A percentile compares a stretch with the other conserved stretches of the same genome.
Evolutionary conservation across 345 rosid species (phyloP).

Genomic region (Noccaea bulbosa): DNA sequence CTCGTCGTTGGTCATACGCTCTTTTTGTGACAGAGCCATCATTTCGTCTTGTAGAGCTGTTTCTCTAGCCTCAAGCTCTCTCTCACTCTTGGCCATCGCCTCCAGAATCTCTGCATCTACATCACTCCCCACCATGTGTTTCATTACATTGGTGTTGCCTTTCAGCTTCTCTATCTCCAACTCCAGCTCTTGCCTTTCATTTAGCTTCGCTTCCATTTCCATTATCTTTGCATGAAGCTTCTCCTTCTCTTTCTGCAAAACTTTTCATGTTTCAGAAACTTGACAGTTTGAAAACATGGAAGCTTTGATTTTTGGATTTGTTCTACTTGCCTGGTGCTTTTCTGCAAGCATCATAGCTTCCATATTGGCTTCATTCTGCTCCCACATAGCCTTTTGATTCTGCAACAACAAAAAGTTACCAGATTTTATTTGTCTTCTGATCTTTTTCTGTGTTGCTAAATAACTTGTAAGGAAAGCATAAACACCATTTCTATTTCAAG

Average conservation of each 20-base stretch:
- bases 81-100: slow-evolving; percentile 47
- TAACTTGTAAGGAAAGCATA: not conserved
- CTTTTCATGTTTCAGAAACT: slow-evolving; percentile 10
- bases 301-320: not conserved
- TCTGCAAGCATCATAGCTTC: slow-evolving; percentile 56
- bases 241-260: slow-evolving; percentile 65
- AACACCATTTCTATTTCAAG: slow-evolving; percentile 57
- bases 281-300: slow-evolving; percentile 1
- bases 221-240: slow-evolving; percentile 49
- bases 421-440: not conserved
- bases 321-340: slow-evolving; percentile 56
- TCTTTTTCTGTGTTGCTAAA: not conserved
- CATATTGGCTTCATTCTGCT: slow-evolving; percentile 66
- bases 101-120: slow-evolving; percentile 47
- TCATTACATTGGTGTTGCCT: slow-evolving; percentile 57
- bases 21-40: slow-evolving; percentile 52
- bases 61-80: slow-evolving; percentile 58
- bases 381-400: slow-evolving; percentile 64
- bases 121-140: slow-evolving; percentile 56
- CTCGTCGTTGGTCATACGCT: slow-evolving; percentile 58
- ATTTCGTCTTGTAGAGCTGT: slow-evolving; percentile 48
- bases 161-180: slow-evolving; percentile 70
- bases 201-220: slow-evolving; percentile 57
- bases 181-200: slow-evolving; percentile 67
- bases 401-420: slow-evolving; percentile 35